phyloP scores from a whole-genome alignment of 257 asterid species.

The Marsdenia floribunda region DNA sequence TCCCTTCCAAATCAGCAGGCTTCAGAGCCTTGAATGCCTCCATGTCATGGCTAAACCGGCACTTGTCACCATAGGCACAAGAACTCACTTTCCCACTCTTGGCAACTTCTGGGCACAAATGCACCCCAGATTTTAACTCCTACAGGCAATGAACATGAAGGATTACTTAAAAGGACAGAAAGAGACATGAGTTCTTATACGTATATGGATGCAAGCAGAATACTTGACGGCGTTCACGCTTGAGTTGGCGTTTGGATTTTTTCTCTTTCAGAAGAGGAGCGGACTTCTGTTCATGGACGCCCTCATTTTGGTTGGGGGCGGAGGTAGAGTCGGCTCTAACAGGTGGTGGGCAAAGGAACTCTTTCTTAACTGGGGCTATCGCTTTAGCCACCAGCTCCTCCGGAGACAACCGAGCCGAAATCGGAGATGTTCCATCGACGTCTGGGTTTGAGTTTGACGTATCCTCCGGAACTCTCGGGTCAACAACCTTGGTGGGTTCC shows the following conservation, averaged over 20 bases:
- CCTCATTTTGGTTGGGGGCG: slow-evolving; percentile 19
- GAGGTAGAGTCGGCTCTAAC: slow-evolving; percentile 10
- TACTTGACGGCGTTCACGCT: slow-evolving; percentile 90
- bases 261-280: slow-evolving; percentile 61
- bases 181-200: neutral
- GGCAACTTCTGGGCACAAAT: slow-evolving; percentile 78
- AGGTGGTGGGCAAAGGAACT: slow-evolving; percentile 71
- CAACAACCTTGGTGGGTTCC: slow-evolving; percentile 9
- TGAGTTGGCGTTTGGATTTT: slow-evolving; percentile 88
- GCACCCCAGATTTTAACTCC: slow-evolving; percentile 71
- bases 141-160: slow-evolving; percentile 15
- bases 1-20: slow-evolving; percentile 82
- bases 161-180: neutral
- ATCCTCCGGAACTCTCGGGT: slow-evolving; percentile 11
- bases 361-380: slow-evolving; percentile 76
- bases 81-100: slow-evolving; percentile 61
- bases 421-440: slow-evolving; percentile 8
- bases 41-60: slow-evolving; percentile 92
- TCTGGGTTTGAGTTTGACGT: slow-evolving; percentile 2
- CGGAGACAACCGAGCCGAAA: slow-evolving; percentile 18
- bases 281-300: slow-evolving; percentile 21
- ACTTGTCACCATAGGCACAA: slow-evolving; percentile 56
- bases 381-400: slow-evolving; percentile 83
- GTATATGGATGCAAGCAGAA: neutral
- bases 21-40: slow-evolving; percentile 78